Percentiles rank a stretch among this genome's conserved stretches.
phyloP scores from a whole-genome alignment of 176 grass and related monocot genomes.

The Zea luxurians region DNA sequence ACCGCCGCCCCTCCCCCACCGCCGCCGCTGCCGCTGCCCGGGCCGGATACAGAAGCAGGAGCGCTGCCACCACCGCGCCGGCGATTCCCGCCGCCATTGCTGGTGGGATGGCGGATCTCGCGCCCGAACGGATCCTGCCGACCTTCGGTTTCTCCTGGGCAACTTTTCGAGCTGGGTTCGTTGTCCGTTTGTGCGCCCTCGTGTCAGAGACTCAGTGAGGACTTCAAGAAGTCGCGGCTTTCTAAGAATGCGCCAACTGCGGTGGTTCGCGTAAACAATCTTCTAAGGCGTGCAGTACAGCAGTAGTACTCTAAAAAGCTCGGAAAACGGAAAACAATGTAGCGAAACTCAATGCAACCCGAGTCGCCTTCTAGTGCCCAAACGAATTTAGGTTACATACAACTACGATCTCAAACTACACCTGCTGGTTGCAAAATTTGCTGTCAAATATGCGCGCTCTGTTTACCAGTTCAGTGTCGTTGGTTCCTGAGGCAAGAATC shows the following conservation, averaged over 20 bases:
- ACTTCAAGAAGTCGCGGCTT: neutral
- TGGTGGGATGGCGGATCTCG: conserved; percentile 49
- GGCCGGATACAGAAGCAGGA: conserved; percentile 11
- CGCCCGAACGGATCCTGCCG: conserved; percentile 37
- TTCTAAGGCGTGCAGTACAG: too few relatives aligned
- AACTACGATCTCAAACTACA: neutral
- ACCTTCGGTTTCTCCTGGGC: neutral
- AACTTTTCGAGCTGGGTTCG: conserved; percentile 5
- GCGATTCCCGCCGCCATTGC: conserved; percentile 47
- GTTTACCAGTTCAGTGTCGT: neutral
- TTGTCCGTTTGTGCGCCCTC: conserved; percentile 9
- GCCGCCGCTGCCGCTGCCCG: neutral
- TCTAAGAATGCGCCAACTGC: neutral
- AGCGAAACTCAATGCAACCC: neutral
- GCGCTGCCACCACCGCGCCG: conserved; percentile 13
- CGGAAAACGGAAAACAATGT: too few relatives aligned
- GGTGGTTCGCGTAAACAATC: neutral
- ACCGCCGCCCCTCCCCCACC: conserved; percentile 53
- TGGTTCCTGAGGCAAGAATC: neutral
- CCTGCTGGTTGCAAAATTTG: neutral
- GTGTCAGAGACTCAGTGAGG: neutral
- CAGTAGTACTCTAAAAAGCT: neutral
- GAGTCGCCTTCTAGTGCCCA: neutral
- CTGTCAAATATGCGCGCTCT: neutral
- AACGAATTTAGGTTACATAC: neutral